Base-by-base conservation (phyloP, 768 basidiomycete species). In the Pleurotus djamor region DNA sequence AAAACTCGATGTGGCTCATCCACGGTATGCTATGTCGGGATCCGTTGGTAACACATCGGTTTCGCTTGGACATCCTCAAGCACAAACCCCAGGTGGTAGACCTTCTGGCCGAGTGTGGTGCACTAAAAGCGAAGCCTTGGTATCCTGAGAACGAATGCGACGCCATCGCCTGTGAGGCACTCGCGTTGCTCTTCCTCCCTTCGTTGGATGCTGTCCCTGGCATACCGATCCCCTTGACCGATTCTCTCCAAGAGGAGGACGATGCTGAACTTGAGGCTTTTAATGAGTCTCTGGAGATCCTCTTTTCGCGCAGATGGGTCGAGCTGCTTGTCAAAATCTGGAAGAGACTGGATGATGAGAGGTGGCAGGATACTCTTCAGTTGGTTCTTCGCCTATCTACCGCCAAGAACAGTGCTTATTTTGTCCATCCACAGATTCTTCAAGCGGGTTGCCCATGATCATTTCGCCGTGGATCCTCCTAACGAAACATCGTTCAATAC, bases 301-400 rank as follows among this genome's bases (percentile, higher is more conserved):
- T 73, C n/a, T 66, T 64, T 3, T 66, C 66, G 0, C 63, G 71
- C 5, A 63, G 65, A 14, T 71, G 71, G 66, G 59, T 61, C 4
- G 65, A 67, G 12, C 65, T 65, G 59, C 58, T 72, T 5, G 56
- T 66, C 8, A 63, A 55, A 28, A 64, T 68, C 7, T 72, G 69
- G 71, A 63, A 64, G 55, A 65, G 59, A 44, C 51, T 71, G n/a
- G 70, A 70, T 48, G 66, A 67, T 37, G 70, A 72, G 34, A 67
- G 61, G 16, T 60, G 57, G 54, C 37, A 64, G 28, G 52, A 63
- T 13, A 58, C 69, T 9, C 59, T 64, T 52, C 44, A 35, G 71
- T 72, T 45, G 2, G 60, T 57, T 8, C 5, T 6, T 12, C n/a
- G 38, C 21, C 21, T 28, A 28, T 28, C 21, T 28, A 28, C 21